phyloP scores from a whole-genome alignment of 345 rosid species.

The Populus pruinosa region DNA sequence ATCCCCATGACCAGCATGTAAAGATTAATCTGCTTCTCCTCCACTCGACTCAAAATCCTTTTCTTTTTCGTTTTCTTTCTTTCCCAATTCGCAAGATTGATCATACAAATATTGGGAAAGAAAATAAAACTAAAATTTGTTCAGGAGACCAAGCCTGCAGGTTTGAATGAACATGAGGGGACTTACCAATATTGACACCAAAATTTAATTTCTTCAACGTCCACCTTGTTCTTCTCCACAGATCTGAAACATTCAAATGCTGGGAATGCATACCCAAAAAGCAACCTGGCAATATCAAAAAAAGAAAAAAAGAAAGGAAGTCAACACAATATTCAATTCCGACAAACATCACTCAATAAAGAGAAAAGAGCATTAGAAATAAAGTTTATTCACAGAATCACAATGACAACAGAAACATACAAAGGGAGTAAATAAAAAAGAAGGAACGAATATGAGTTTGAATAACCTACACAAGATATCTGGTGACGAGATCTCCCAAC shows the following conservation, averaged over 20 bases:
- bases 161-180: neutral
- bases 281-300: constrained; percentile 40
- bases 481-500: constrained; percentile 67
- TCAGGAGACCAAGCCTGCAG: neutral
- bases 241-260: constrained; percentile 83
- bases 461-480: constrained; percentile 53
- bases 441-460: neutral
- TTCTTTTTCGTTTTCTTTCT: neutral
- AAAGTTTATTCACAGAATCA: neutral
- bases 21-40: neutral
- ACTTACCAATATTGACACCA: constrained; percentile 96
- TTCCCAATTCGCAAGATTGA: neutral
- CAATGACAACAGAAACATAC: neutral
- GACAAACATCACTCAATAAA: neutral
- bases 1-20: neutral
- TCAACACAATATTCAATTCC: neutral
- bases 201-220: constrained; percentile 73
- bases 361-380: neutral
- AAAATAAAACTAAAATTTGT: neutral
- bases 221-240: constrained; percentile 77
- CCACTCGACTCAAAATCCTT: neutral
- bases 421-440: neutral
- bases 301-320: neutral
- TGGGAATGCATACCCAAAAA: constrained; percentile 88
- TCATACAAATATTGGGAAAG: neutral